Evolutionary conservation across 2,329 filamentous ascomycete genomes (phyloP).

Genomic region (Ceratocystis smalleyi): DNA sequence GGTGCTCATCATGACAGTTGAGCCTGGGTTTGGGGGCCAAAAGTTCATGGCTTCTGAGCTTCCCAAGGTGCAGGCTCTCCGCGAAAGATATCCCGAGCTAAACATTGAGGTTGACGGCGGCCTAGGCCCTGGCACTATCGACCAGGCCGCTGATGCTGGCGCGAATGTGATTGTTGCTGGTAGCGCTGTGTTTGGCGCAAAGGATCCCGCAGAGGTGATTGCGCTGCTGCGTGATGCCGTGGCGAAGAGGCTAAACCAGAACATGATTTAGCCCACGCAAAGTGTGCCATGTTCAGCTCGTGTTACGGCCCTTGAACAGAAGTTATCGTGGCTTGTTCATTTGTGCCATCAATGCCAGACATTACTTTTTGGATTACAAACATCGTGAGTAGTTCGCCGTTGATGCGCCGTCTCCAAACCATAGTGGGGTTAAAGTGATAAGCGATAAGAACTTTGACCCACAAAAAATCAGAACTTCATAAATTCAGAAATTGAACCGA

Average conservation of each 20-base stretch:
- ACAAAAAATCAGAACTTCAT: slow-evolving; percentile 11
- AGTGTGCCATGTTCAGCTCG: too few relatives aligned
- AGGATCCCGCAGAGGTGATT: slow-evolving; percentile 79
- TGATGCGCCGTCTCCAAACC: not conserved
- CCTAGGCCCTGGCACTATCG: slow-evolving; percentile 73
- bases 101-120: slow-evolving; percentile 98
- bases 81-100: slow-evolving; percentile 71
- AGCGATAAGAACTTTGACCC: slow-evolving; percentile 16
- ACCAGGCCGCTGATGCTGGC: slow-evolving; percentile 83
- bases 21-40: slow-evolving; percentile 93
- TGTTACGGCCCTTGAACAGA: too few relatives aligned
- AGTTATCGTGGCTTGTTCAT: not conserved
- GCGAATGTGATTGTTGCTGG: slow-evolving; percentile 97
- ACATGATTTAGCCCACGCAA: not conserved
- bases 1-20: slow-evolving; percentile 96
- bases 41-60: slow-evolving; percentile 97
- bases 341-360: slow-evolving; percentile 25
- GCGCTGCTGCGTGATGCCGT: slow-evolving; percentile 64
- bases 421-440: not conserved
- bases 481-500: slow-evolving; percentile 3
- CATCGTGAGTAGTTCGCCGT: not conserved
- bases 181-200: slow-evolving; percentile 85
- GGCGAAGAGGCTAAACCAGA: slow-evolving; percentile 33
- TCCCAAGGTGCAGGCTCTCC: slow-evolving; percentile 76
- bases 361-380: not conserved